Evolutionary conservation across 345 rosid genomes (phyloP).

Genomic region (Citrus hindsii): DNA sequence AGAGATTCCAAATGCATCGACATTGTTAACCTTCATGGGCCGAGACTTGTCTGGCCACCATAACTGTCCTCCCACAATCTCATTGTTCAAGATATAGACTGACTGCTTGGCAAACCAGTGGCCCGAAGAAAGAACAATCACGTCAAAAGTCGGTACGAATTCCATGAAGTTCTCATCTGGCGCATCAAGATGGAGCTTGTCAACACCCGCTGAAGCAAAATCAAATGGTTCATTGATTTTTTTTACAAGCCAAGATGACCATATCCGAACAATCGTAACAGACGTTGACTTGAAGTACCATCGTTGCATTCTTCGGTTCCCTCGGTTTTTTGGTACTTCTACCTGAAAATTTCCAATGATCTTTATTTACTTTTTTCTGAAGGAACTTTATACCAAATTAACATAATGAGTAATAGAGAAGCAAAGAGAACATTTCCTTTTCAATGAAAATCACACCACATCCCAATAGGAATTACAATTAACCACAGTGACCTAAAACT

Average conservation of each 20-base stretch:
- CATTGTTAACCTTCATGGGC: conserved; percentile 68
- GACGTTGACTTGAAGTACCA: conserved; percentile 70
- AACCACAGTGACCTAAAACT: background rate
- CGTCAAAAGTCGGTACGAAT: conserved; percentile 61
- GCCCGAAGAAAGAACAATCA: conserved; percentile 83
- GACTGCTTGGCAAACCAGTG: conserved; percentile 99
- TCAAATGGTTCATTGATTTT: conserved; percentile 55
- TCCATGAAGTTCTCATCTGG: conserved; percentile 79
- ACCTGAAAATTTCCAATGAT: conserved; percentile 48
- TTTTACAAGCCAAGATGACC: conserved; percentile 98
- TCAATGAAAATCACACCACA: background rate
- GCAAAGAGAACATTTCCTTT: background rate
- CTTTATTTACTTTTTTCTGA: background rate
- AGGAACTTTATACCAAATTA: background rate
- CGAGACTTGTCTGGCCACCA: conserved; percentile 88
- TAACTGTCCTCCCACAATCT: conserved; percentile 89
- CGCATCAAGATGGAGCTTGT: conserved; percentile 82
- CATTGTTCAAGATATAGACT: conserved; percentile 69
- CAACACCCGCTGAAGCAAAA: conserved; percentile 72
- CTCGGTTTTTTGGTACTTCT: conserved; percentile 85
- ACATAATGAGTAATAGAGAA: background rate
- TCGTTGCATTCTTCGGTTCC: conserved; percentile 85
- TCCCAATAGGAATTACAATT: background rate
- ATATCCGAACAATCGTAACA: conserved; percentile 72
- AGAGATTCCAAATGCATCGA: conserved; percentile 87